phyloP scores from a whole-genome alignment of 1,284 basidiomycete species.

The Pisolithus thermaeus region DNA sequence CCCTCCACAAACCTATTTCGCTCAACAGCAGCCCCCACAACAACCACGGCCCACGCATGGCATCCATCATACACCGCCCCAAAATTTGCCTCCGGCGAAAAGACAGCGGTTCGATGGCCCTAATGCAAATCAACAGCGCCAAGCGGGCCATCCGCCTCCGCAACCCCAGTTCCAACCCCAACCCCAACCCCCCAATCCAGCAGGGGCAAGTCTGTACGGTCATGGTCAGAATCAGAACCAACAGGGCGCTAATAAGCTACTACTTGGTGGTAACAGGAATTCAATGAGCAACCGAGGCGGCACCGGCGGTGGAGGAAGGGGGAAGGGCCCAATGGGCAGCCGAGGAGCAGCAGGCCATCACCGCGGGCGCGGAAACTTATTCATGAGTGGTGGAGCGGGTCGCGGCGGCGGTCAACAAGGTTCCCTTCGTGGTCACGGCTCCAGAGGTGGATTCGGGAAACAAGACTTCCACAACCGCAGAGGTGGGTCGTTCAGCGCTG shows the following conservation, averaged over 20 bases:
- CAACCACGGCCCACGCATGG: constrained; percentile 44
- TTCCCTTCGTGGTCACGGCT: constrained; percentile 53
- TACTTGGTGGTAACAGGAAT: constrained; percentile 39
- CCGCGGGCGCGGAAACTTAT: constrained; percentile 35
- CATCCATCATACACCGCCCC: constrained; percentile 57
- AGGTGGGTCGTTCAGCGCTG: constrained; percentile 54
- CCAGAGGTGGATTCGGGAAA: constrained; percentile 56
- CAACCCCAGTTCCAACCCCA: constrained; percentile 43
- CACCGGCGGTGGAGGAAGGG: constrained; percentile 32
- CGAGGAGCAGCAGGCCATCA: constrained; percentile 36
- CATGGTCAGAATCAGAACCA: constrained; percentile 31
- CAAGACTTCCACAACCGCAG: constrained; percentile 59
- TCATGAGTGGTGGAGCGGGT: constrained; percentile 33
- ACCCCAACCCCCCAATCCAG: constrained; percentile 44
- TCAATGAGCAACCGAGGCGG: constrained; percentile 29
- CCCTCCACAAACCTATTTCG: constrained; percentile 37
- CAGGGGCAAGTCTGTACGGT: constrained; percentile 32
- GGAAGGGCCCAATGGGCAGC: constrained; percentile 41
- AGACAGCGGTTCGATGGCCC: constrained; percentile 80
- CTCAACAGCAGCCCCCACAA: constrained; percentile 37
- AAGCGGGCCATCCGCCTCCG: constrained; percentile 18
- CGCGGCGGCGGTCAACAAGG: constrained; percentile 25
- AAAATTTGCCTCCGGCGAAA: constrained; percentile 75
- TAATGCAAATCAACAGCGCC: constrained; percentile 40
- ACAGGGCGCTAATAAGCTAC: constrained; percentile 40